Base-by-base conservation (phyloP, 306 rosid genomes). In the Albizia julibrissin region DNA sequence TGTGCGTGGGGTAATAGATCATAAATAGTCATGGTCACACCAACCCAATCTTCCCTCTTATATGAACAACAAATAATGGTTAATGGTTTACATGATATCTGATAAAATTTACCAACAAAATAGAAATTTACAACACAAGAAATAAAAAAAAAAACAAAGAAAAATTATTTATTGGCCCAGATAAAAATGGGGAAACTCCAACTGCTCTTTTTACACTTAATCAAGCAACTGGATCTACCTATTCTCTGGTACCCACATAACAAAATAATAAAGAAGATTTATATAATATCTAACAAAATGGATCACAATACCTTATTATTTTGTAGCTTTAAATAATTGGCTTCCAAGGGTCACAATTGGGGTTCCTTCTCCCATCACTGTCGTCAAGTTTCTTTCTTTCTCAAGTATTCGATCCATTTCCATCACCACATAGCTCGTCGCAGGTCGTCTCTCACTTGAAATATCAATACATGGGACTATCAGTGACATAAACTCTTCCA, bases 291-390 rank as follows among this genome's bases (percentile, higher is more conserved):
- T 81, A 49, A 59, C 74, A 77, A 75, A 78, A 78, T 72, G 61
- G 39, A 82, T 67, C 72, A 66, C 72, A 82, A 61, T 78, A 72
- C 67, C 43, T 73, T 68, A 5, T 73, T 84, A 88, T 72, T 69
- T 84, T 77, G 86, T 68, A 74, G 92, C 82, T 85, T 74, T 79
- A 82, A 94, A 94, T 83, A 94, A 84, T 42, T 89, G 88, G 66
- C 98, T 94, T 83, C 97, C 98, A 77, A 88, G 97, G 18, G 79
- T 80, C 83, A 94, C 97, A 10, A 86, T 84, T 40, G 92, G 90
- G 31, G 95, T 90, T 85, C 91, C 95, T 93, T 91, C 97, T 93
- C 98, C 98, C 97, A 86, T 91, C 67, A 92, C 71, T 72, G 97
- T 89, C 52, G 98, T 94, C 86, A 94, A 87, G 84, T 87, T 93